Evolutionary conservation across 176 grass and related monocot species (phyloP), one percentile per base, ranked within the genome.

Genomic region (Musa itinerans): DNA sequence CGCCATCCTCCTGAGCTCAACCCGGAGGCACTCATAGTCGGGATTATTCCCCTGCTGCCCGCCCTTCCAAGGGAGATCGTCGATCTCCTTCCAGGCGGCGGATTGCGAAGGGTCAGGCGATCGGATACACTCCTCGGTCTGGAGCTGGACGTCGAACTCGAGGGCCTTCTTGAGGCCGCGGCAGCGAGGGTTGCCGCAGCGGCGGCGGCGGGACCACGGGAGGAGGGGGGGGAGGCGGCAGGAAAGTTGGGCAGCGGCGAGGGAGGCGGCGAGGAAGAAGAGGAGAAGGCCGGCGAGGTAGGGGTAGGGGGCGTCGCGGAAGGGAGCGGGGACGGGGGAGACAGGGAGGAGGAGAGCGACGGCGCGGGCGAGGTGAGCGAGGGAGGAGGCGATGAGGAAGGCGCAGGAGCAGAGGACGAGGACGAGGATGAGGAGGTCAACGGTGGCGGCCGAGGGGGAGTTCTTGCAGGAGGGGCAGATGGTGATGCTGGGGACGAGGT

Each of bases 91-190:
- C 95, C 90, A 99, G 81, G 87, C 85, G 78, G 94, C 68, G 2
- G 84, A 81, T 43, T 79, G 81, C 2, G 82, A 76, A 16, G 82
- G 76, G 61, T 89, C 90, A 2, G 75, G 81, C 5, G 75, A 43
- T 25, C 83, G 83, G 66, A 99, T 80, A 12, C 82, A 77, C 43
- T 94, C 95, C 59, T 99, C 95, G 9, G 84, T 94, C 95, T 99
- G 95, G 12, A 99, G 76, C 95, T 94, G 88, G 59, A 99, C 91
- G 20, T 99, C 95, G 54, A 99, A 94, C 55, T 99, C 88, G 15
- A 94, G 86, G 53, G 90, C 95, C 78, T 94, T 99, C 65, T 84
- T 82, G 2, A 99, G 82, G 0, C 95, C 95, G 11, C 86, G 73
- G 83, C 88, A 94, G 3, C 83, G 75, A 49, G 90, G 90, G 80